These are phyloP conservation scores for Penicillium sp. DNA, from an alignment of 2,329 filamentous ascomycete species.

Conservation along the genomic window DNA sequence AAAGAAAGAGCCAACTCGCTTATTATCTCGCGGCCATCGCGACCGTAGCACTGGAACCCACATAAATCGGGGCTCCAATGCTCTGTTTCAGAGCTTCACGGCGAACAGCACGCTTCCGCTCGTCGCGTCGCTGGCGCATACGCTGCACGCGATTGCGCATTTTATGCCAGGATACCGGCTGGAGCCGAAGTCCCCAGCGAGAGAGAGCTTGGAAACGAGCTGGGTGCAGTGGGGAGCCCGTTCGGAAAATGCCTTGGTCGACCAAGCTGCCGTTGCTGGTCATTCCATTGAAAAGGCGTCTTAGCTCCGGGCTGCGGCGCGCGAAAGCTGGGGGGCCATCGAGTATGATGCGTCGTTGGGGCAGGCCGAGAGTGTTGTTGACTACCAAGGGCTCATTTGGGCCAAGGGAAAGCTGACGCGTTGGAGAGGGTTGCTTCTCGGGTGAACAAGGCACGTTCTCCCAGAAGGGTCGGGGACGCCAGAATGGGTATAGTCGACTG, in stretches of 20 bases:
- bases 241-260: constrained; percentile 31
- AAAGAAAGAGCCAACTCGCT: neutral
- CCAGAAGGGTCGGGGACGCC: constrained; percentile 66
- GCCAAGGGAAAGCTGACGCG: constrained; percentile 24
- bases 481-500: constrained; percentile 60
- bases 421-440: constrained; percentile 40
- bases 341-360: constrained; percentile 49
- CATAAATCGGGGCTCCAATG: constrained; percentile 51
- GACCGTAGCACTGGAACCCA: constrained; percentile 35
- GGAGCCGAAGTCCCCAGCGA: constrained; percentile 50
- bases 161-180: constrained; percentile 54
- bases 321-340: constrained; percentile 43
- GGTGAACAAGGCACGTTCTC: constrained; percentile 52
- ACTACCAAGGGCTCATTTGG: constrained; percentile 46
- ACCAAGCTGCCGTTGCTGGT: constrained; percentile 36
- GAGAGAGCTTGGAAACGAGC: constrained; percentile 37
- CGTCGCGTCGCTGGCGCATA: constrained; percentile 44
- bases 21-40: constrained; percentile 14
- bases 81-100: constrained; percentile 56
- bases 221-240: constrained; percentile 35
- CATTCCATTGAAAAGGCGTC: constrained; percentile 26
- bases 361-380: constrained; percentile 59
- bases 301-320: constrained; percentile 35
- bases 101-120: constrained; percentile 53
- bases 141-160: constrained; percentile 52